phyloP scores from a whole-genome alignment of 202 grass and related monocot genomes.

The Musa balbisiana region DNA sequence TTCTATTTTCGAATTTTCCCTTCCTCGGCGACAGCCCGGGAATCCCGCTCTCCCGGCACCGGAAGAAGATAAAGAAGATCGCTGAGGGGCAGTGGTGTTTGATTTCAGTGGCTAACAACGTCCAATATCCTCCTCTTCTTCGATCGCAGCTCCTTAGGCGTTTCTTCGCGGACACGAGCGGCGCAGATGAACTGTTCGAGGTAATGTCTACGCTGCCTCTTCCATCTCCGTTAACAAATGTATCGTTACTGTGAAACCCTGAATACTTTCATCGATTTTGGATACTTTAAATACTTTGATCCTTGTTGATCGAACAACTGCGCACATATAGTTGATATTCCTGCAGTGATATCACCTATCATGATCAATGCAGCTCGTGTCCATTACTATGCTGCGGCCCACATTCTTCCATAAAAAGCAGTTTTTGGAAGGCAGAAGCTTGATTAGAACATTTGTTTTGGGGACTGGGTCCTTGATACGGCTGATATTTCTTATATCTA shows the following conservation, averaged over 20 bases:
- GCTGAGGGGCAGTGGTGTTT: too few species aligned
- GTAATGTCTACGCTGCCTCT: not conserved
- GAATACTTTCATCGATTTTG: too few species aligned
- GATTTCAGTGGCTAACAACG: too few species aligned
- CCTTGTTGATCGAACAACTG: constrained; percentile 14
- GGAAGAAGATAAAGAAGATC: too few species aligned
- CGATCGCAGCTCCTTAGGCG: not conserved
- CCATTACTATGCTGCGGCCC: constrained; percentile 41
- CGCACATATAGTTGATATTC: too few species aligned
- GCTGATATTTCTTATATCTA: constrained; percentile 43
- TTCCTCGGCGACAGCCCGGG: too few species aligned
- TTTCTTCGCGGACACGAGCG: not conserved
- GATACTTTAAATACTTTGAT: not conserved
- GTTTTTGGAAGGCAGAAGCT: constrained; percentile 32
- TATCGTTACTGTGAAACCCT: too few species aligned
- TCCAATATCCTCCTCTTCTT: too few species aligned
- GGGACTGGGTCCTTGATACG: constrained; percentile 47
- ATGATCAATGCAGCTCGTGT: constrained; percentile 38
- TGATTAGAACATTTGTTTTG: constrained; percentile 44
- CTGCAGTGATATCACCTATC: not conserved
- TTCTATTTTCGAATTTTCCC: too few species aligned
- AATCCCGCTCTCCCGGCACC: too few species aligned
- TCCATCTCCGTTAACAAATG: too few species aligned
- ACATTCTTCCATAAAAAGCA: constrained; percentile 42
- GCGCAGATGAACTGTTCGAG: not conserved